Evolutionary conservation across 169 alveolate species (phyloP), one percentile per base, ranked within the genome.

Genomic region (Sarcocystis neurona): DNA sequence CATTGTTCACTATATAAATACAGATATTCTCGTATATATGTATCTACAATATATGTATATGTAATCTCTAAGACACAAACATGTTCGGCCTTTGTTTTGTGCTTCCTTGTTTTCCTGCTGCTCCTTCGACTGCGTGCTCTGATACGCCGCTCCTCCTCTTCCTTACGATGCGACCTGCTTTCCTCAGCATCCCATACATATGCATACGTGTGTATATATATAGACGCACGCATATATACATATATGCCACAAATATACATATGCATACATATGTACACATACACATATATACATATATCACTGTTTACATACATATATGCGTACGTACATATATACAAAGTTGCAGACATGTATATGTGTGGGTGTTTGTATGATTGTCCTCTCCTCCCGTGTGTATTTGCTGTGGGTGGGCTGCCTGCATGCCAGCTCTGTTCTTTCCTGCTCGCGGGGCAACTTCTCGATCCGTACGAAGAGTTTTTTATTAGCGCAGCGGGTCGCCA

Each of bases 371-470:
- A 6, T 27, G 37, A 3, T 41, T 20, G 20, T 20, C 46, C 6
- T 39, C 2, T 23, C 0, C 4, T 30, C 34, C 32, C 18, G 32
- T 72, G 4, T 39, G 50, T 6, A 41, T 43, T 23, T n/a, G 8
- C 41, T 46, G 60, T 8, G 56, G 5, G 53, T 34, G 23, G 20
- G 10, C 44, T n/a, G 46, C 37, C 60, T 44, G 23, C 60, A 2
- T 43, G 4, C n/a, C 46, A 77, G 60, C 60, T 47, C 18, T 10
- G 20, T 46, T 20, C 87, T 3, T 87, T 87, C 88, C 82, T 87
- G 58, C 80, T 87, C 41, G n/a, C 53, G 34, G 91, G 91, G 20
- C 87, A 87, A 84, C 88, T 87, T 58, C 56, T 63, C 50, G 91
- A 87, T 34, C 91, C 91, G 0, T 53, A 50, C 58, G 84, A 79